Evolutionary conservation across 2,329 filamentous ascomycete species (phyloP), one percentile per base, ranked within the genome.

Genomic region (Rhinocladiella similis): DNA sequence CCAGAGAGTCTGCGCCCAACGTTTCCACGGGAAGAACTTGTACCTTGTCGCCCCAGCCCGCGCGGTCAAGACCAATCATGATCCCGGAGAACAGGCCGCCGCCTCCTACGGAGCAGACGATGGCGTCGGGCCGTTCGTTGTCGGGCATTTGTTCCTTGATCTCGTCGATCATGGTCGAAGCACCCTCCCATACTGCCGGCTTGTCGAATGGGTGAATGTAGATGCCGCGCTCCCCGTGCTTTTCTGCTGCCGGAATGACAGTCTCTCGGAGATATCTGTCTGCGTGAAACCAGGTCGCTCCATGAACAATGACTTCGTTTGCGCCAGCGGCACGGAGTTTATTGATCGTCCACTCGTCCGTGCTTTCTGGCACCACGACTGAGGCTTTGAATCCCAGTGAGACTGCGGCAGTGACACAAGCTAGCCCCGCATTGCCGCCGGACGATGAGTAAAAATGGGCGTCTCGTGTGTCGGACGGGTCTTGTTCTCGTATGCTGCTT

Each of bases 351-450:
- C 86, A 72, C 1, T 82, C 75, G 29, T 86, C 84, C 0, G 88
- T 89, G 5, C 76, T 77, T 7, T 77, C 69, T 0, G 91, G 89
- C 1, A 94, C 83, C 27, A 91, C 88, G 59, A 96, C 87, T 4
- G 90, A 93, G 69, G 84, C 86, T 1, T 83, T 85, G 36, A 83
- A 80, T 5, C 78, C 74, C 5, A 94, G 79, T 2, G 82, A 77
- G 20, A 77, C 76, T 12, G 90, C 88, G 1, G 90, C 88, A 47
- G 84, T 86, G 14, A 90, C 89, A 66, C 88, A 90, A 1, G 90
- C 91, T 3, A 96, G 83, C 1, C 91, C 91, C 1, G 91, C 91
- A 68, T 96, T 96, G 55, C 91, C 91, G 56, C 89, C 90, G 2
- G 85, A 89, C 12, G 87, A 88, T 67, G 83, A 88, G 76, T 90